Evolutionary conservation across 768 basidiomycete species (phyloP), one percentile per base, ranked within the genome.

Genomic region (Kwoniella heveanensis): DNA sequence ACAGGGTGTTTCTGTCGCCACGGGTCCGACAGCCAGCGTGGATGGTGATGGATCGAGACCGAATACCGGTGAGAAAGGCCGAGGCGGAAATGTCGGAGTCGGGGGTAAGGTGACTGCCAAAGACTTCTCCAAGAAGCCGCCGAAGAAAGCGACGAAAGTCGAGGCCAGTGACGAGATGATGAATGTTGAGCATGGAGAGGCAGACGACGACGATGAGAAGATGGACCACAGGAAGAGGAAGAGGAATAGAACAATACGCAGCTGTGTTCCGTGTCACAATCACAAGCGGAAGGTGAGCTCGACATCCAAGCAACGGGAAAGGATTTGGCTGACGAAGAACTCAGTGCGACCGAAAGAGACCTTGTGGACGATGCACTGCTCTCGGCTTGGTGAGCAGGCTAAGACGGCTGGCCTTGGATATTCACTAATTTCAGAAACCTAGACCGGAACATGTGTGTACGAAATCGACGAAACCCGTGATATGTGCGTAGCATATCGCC

Each of bases 391-490:
- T 91, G 82, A 65, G 74, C 66, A 21, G 48, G 25, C 27, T 37
- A 36, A 48, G 46, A 36, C 22, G 21, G n/a, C 58, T 60, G 26
- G 19, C 30, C 53, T 48, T 24, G 54, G 36, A 46, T 60, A 37
- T 8, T 57, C 29, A 30, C 68, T 68, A 48, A 62, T 1, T 54
- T 22, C 51, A 17, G 30, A 24, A 36, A 32, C 7, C 49, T 70
- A 92, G 90, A 94, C 92, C 22, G 92, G 92, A 54, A 88, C 94
- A 19, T 95, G 92, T 78, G 91, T 95, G 0, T 95, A 95, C 70
- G 92, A 95, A 76, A 90, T 94, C 67, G 92, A 94, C 77, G 92
- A 72, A 29, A 47, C 63, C 44, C 64, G 71, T n/a, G 67, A 68
- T 64, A 60, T 57, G 60, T 72, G 61, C 64, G 69, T 66, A 22